Percentiles rank a stretch among this genome's conserved stretches.
Conservation (phyloP, 2,329 filamentous ascomycete genomes). For the Xylariaceae sp. region DNA sequence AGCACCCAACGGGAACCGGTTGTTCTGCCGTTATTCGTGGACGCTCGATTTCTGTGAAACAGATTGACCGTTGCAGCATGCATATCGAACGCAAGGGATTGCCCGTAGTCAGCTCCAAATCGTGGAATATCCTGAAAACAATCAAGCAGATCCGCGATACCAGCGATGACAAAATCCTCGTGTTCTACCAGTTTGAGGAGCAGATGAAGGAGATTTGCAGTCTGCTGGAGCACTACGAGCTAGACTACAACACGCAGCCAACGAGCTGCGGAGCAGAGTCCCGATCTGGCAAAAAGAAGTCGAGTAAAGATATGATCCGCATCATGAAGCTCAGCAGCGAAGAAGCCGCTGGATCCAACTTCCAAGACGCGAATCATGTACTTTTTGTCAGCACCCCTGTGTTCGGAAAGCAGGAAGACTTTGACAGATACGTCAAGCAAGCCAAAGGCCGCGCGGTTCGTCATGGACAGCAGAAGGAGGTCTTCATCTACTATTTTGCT, state of each 20-base stretch:
- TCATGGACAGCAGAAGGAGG: constrained; percentile 36
- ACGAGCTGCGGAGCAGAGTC: not conserved
- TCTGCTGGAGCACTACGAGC: constrained; percentile 14
- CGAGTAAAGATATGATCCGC: constrained; percentile 23
- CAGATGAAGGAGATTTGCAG: constrained; percentile 29
- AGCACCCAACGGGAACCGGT: constrained; percentile 9
- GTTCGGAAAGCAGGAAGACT: constrained; percentile 31
- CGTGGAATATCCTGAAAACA: constrained; percentile 17
- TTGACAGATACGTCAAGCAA: constrained; percentile 36
- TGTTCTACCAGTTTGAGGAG: constrained; percentile 36
- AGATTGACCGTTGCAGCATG: constrained; percentile 11
- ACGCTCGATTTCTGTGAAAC: constrained; percentile 11
- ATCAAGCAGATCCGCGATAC: constrained; percentile 15
- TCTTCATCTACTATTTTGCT: constrained; percentile 39
- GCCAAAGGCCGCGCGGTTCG: constrained; percentile 38
- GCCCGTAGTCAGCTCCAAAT: constrained; percentile 22
- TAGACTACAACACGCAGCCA: constrained; percentile 18
- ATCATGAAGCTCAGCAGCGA: constrained; percentile 37
- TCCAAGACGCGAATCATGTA: constrained; percentile 39
- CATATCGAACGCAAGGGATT: not conserved
- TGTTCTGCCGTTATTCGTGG: constrained; percentile 8
- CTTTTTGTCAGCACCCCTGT: constrained; percentile 37
- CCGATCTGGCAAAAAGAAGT: not conserved
- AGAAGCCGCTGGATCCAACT: constrained; percentile 39
- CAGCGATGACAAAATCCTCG: constrained; percentile 27